These are phyloP conservation scores for Trichophyton simii DNA, from an alignment of 2,329 filamentous ascomycete species.

Conservation along the genomic window DNA sequence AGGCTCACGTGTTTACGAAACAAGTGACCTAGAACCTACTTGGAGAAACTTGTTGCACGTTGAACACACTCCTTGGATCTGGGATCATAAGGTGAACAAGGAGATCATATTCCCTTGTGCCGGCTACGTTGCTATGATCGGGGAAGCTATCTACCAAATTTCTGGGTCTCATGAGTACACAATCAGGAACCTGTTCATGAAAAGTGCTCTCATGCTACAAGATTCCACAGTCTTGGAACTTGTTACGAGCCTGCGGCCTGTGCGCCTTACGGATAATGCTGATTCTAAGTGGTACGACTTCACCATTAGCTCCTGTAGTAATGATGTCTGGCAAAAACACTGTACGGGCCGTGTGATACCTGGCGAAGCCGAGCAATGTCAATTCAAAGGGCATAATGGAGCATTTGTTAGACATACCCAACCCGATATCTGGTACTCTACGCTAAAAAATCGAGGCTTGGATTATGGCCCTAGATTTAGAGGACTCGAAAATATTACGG, in stretches of 20 bases:
- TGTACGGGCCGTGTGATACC: neutral
- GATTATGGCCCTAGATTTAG: conserved; percentile 7
- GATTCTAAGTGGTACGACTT: conserved; percentile 4
- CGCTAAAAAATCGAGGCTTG: neutral
- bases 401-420: neutral
- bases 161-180: neutral
- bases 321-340: neutral
- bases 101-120: conserved; percentile 33
- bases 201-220: neutral
- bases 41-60: conserved; percentile 33
- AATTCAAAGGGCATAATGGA: neutral
- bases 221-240: neutral
- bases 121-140: conserved; percentile 32
- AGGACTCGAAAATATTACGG: neutral
- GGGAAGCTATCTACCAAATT: conserved; percentile 24
- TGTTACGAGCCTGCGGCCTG: neutral
- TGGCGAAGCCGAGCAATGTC: neutral
- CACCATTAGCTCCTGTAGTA: neutral
- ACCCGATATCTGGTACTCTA: neutral
- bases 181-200: neutral
- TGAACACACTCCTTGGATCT: conserved; percentile 28
- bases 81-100: conserved; percentile 30
- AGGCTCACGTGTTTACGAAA: conserved; percentile 19
- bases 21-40: conserved; percentile 18
- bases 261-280: neutral